Conservation (phyloP, 306 rosid genomes). For the Erythrophleum fordii region DNA sequence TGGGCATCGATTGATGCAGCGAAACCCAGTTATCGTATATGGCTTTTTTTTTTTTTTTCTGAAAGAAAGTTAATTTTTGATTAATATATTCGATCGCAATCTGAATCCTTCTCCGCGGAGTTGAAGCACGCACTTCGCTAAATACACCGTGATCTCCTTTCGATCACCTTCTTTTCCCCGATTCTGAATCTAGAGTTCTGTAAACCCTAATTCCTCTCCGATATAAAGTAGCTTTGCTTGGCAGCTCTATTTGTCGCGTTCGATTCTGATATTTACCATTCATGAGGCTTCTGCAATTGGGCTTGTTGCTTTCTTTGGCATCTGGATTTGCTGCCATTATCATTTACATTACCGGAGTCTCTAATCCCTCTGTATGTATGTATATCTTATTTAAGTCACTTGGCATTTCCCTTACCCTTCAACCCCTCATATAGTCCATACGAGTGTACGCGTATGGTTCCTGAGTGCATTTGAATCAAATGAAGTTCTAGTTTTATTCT, state of each 20-base stretch:
- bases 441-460: background rate
- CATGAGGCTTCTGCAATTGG: conserved; percentile 55
- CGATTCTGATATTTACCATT: background rate
- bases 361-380: conserved; percentile 59
- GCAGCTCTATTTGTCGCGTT: background rate
- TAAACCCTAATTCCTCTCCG: conserved; percentile 28
- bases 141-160: background rate
- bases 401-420: background rate
- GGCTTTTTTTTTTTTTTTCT: too few relatives aligned
- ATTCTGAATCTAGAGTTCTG: conserved; percentile 20
- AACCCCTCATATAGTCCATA: background rate
- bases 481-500: background rate
- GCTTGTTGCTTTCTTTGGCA: conserved; percentile 48
- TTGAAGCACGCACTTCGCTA: background rate
- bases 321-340: conserved; percentile 59
- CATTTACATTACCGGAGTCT: conserved; percentile 51
- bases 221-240: conserved; percentile 4
- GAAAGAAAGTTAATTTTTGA: background rate
- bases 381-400: conserved; percentile 21
- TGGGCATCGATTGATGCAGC: too few relatives aligned
- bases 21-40: too few relatives aligned
- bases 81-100: background rate
- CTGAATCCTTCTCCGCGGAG: background rate
- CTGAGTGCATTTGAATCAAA: background rate
- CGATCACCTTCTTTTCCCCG: background rate